These are phyloP conservation scores for Sporothrix pallida DNA, from an alignment of 2,329 filamentous ascomycete genomes.

Conservation along the genomic window DNA sequence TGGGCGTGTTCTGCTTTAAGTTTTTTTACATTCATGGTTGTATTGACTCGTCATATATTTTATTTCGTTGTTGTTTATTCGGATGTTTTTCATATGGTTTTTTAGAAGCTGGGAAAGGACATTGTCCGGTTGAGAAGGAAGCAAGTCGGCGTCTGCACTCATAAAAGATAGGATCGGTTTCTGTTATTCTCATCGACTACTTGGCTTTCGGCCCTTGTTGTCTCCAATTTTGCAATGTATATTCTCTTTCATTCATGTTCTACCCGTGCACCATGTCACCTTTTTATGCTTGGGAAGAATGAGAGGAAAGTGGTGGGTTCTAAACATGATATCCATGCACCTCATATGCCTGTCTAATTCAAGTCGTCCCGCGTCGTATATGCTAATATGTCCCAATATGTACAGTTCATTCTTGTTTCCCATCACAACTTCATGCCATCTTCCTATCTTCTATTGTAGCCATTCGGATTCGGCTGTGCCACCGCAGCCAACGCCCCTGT, in stretches of 20 bases:
- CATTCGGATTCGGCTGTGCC: neutral
- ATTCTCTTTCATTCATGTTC: neutral
- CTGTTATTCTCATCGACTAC: neutral
- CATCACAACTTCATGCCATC: neutral
- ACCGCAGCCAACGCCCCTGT: slow-evolving; percentile 29
- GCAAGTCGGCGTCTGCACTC: slow-evolving; percentile 12
- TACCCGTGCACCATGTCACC: neutral
- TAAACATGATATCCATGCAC: neutral
- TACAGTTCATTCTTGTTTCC: slow-evolving; percentile 6
- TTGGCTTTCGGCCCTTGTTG: neutral
- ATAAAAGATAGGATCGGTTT: slow-evolving; percentile 19
- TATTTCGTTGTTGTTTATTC: neutral
- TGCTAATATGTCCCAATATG: slow-evolving; percentile 12
- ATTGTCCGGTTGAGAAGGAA: neutral
- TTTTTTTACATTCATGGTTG: neutral
- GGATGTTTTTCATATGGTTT: neutral
- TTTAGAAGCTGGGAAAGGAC: neutral
- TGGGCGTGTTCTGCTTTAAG: neutral
- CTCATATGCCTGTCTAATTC: neutral
- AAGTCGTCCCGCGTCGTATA: slow-evolving; percentile 10
- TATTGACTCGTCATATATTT: neutral
- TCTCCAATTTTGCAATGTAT: neutral
- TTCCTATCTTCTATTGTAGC: neutral
- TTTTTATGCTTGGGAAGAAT: too few species aligned
- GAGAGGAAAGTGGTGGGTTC: neutral